Conservation (phyloP, 495 filamentous ascomycete species). For the Chaetomium fimeti region DNA sequence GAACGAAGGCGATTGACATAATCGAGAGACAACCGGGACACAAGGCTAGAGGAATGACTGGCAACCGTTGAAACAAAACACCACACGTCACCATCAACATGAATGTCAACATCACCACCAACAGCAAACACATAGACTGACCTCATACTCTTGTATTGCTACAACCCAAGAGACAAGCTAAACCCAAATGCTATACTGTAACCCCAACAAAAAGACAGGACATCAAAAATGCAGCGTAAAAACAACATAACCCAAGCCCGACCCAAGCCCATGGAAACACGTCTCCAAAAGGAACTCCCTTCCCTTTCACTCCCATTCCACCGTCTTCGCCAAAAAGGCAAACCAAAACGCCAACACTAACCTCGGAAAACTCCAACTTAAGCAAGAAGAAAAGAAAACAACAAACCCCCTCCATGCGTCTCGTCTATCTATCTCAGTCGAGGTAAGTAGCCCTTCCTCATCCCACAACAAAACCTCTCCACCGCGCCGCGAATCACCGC, state of each 20-base stretch:
- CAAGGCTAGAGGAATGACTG: no score
- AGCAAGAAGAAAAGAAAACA: not conserved
- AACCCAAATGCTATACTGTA: slow-evolving; percentile 18
- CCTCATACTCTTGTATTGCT: slow-evolving; percentile 18
- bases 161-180: slow-evolving; percentile 11
- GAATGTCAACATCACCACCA: no score
- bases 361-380: not conserved
- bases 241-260: not conserved
- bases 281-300: slow-evolving; percentile 10
- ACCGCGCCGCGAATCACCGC: slow-evolving; percentile 24
- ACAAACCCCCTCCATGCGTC: not conserved
- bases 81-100: no score
- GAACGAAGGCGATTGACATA: no score
- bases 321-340: not conserved
- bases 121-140: not conserved
- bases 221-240: slow-evolving; percentile 12
- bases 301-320: not conserved
- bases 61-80: no score
- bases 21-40: no score
- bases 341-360: not conserved
- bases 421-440: not conserved
- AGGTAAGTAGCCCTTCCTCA: not conserved
- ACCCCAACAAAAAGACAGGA: slow-evolving; percentile 3
- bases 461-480: not conserved
- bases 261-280: not conserved